phyloP scores from a whole-genome alignment of 495 filamentous ascomycete genomes.

The Bacidia gigantensis region DNA sequence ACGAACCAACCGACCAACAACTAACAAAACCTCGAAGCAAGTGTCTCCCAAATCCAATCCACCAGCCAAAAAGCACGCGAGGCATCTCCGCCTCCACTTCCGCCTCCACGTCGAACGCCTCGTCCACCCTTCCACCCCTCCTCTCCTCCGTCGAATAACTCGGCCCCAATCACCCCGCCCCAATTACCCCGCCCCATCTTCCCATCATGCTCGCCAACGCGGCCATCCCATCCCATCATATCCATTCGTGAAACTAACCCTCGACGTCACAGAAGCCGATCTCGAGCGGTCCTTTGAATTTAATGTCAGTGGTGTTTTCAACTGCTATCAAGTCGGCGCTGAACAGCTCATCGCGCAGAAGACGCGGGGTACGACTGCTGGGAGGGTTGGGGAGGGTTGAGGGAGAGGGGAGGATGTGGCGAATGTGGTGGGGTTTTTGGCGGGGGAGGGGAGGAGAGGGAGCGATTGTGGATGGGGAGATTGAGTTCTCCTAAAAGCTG shows the following conservation, averaged over 20 bases:
- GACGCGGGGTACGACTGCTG: no score
- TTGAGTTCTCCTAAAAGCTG: no score
- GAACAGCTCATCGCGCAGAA: slow-evolving; percentile 40
- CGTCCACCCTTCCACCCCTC: no score
- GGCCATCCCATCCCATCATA: no score
- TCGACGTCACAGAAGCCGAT: slow-evolving; percentile 38
- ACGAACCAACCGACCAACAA: slow-evolving; percentile 28
- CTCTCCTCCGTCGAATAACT: slow-evolving; percentile 31
- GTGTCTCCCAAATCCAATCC: slow-evolving; percentile 35
- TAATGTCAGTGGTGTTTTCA: slow-evolving; percentile 44
- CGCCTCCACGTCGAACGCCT: slow-evolving; percentile 34
- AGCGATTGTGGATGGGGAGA: no score
- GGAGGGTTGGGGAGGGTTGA: no score
- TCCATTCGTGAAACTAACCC: slow-evolving; percentile 36
- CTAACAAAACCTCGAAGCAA: no score
- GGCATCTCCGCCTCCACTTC: slow-evolving; percentile 42
- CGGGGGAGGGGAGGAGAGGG: no score
- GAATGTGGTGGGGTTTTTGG: no score
- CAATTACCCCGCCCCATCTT: no score
- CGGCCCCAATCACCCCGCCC: no score
- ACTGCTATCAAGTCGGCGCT: slow-evolving; percentile 41
- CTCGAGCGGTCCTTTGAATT: slow-evolving; percentile 36
- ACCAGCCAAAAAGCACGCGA: slow-evolving; percentile 31
- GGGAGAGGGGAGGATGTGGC: no score
- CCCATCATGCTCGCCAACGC: slow-evolving; percentile 50